A percentile compares a stretch with the other conserved stretches of the same genome.
Conservation (phyloP, 495 filamentous ascomycete genomes). For the Pyrenula massariospora region DNA sequence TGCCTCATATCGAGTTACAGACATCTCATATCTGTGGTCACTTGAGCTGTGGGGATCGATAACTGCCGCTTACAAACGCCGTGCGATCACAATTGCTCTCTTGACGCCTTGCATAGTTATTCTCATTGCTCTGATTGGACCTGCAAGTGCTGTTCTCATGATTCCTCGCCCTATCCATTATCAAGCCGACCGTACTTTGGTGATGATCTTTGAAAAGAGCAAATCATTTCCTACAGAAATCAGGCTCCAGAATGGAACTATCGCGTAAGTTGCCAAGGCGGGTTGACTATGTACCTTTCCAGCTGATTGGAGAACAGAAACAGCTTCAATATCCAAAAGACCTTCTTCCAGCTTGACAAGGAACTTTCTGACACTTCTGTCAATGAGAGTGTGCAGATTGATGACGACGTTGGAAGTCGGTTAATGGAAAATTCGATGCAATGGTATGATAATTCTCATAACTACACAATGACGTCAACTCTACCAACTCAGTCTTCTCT, state of each 20-base stretch:
- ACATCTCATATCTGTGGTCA: slow-evolving; percentile 16
- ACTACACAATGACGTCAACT: not conserved
- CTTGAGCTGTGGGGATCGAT: slow-evolving; percentile 10
- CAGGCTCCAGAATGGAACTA: not conserved
- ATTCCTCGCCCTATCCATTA: slow-evolving; percentile 3
- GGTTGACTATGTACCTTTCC: not conserved
- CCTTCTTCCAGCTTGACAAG: not conserved
- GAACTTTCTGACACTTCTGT: not conserved
- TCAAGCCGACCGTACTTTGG: not conserved
- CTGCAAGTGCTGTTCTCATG: slow-evolving; percentile 13
- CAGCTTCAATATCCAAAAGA: not conserved
- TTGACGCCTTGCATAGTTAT: slow-evolving; percentile 1
- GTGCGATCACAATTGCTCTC: not conserved
- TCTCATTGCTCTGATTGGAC: slow-evolving; percentile 9
- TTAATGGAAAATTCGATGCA: not conserved
- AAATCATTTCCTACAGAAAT: not conserved
- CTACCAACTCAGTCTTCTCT: not conserved
- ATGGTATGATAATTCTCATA: not conserved
- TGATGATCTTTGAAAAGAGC: not conserved
- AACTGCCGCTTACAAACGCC: not conserved
- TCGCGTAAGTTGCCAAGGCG: not conserved
- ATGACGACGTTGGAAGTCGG: not conserved
- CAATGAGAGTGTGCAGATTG: not conserved
- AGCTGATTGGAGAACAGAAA: not conserved
- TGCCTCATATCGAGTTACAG: slow-evolving; percentile 10